These are phyloP conservation scores for Scutellospora calospora DNA, from an alignment of 371 early-diverging fungal genomes.

Conservation along the genomic window DNA sequence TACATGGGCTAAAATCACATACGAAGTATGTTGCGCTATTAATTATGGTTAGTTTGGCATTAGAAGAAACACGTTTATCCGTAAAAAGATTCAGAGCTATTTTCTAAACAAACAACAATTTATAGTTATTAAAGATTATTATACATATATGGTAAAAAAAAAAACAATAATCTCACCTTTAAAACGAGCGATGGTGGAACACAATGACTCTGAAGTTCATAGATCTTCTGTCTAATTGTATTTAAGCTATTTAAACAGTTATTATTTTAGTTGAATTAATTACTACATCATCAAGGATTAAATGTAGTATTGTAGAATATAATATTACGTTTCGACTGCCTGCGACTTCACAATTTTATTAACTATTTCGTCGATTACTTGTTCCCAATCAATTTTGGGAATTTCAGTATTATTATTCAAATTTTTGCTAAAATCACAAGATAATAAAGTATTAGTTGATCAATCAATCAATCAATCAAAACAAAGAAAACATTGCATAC, in stretches of 20 bases:
- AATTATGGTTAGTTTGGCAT: constrained; percentile 62
- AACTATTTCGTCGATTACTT: constrained; percentile 75
- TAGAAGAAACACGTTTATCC: constrained; percentile 68
- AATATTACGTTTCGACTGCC: constrained; percentile 58
- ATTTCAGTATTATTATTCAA: constrained; percentile 66
- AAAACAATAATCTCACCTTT: constrained; percentile 5
- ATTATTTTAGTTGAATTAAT: not conserved
- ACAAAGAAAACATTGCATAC: not conserved
- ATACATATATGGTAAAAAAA: not conserved
- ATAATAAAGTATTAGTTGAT: not conserved
- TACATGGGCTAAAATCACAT: constrained; percentile 46
- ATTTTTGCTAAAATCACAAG: constrained; percentile 52
- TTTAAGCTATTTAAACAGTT: constrained; percentile 62
- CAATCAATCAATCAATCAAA: not conserved
- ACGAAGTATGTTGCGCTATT: constrained; percentile 80
- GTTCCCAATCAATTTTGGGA: constrained; percentile 92
- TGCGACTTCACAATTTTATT: constrained; percentile 77
- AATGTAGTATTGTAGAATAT: not conserved
- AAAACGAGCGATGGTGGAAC: constrained; percentile 74
- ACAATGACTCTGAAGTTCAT: constrained; percentile 89
- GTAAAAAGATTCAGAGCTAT: constrained; percentile 76
- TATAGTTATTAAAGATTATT: constrained; percentile 6
- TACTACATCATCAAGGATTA: not conserved
- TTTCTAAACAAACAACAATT: constrained; percentile 54
- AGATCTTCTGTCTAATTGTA: constrained; percentile 79